phyloP scores from a whole-genome alignment of 2,329 filamentous ascomycete genomes.

The Exophiala lecanii-corni region DNA sequence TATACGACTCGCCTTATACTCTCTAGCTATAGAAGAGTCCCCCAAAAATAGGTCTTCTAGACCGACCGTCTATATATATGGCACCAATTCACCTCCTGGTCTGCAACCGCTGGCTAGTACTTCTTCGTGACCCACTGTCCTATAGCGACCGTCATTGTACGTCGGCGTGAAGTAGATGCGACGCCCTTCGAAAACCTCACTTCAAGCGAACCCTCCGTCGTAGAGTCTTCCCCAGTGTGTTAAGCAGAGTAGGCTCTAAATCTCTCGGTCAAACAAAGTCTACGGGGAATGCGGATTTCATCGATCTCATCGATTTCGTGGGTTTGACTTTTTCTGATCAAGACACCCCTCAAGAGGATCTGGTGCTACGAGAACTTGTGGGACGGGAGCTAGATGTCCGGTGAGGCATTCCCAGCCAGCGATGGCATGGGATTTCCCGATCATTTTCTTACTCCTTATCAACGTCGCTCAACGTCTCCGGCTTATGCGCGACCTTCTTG shows the following conservation, averaged over 20 bases:
- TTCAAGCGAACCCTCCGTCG: neutral
- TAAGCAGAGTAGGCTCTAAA: neutral
- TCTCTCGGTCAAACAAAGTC: neutral
- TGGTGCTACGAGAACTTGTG: slow-evolving; percentile 1
- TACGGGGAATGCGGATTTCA: slow-evolving; percentile 1
- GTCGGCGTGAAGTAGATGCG: slow-evolving; percentile 1
- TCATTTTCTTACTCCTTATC: slow-evolving; percentile 15
- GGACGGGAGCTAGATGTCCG: no score
- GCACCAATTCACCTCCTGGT: slow-evolving; percentile 1
- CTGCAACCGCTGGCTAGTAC: neutral
- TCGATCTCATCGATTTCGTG: no score
- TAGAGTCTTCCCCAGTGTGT: neutral
- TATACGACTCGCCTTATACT: no score
- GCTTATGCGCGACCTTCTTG: slow-evolving; percentile 24
- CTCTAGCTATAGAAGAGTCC: no score
- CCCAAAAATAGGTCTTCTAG: no score
- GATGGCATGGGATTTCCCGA: no score
- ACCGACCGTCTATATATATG: no score
- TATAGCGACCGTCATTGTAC: slow-evolving; percentile 7
- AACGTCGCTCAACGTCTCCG: slow-evolving; percentile 16
- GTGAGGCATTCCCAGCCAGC: no score
- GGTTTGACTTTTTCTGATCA: neutral
- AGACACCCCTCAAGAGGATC: neutral
- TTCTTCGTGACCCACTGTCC: slow-evolving; percentile 1
- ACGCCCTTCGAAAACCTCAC: slow-evolving; percentile 1